Evolutionary conservation across 495 filamentous ascomycete genomes (phyloP).

Genomic region (Bacidia rubella): DNA sequence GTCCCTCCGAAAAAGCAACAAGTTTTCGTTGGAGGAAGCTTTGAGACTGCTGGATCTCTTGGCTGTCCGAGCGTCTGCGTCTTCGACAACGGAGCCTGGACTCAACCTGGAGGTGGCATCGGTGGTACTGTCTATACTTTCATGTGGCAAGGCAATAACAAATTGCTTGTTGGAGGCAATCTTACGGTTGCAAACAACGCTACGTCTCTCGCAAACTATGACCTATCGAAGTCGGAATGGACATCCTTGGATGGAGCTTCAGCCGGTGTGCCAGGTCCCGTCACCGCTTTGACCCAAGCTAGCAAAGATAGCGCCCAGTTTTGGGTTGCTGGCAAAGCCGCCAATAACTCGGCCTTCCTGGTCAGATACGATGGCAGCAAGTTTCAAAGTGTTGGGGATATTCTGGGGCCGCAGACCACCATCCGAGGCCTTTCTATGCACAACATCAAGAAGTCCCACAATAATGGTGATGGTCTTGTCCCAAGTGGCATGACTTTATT

Average conservation of each 20-base stretch:
- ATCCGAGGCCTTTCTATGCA: conserved; percentile 77
- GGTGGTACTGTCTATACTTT: conserved; percentile 55
- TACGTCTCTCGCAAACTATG: conserved; percentile 62
- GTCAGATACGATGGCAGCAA: conserved; percentile 57
- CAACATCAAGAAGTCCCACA: conserved; percentile 49
- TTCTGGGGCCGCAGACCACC: conserved; percentile 46
- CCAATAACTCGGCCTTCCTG: conserved; percentile 60
- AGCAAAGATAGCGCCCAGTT: conserved; percentile 50
- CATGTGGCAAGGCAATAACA: conserved; percentile 56
- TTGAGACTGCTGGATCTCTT: conserved; percentile 68
- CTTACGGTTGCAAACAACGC: conserved; percentile 50
- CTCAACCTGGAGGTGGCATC: conserved; percentile 54
- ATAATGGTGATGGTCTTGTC: conserved; percentile 44
- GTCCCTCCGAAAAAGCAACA: conserved; percentile 47
- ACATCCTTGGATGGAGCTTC: conserved; percentile 47
- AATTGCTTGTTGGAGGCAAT: conserved; percentile 63
- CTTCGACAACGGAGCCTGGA: conserved; percentile 65
- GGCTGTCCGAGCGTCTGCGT: conserved; percentile 70
- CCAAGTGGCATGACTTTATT: conserved; percentile 57
- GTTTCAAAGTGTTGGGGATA: conserved; percentile 43
- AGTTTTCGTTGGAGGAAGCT: conserved; percentile 77
- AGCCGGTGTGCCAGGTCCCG: conserved; percentile 55
- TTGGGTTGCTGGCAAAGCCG: conserved; percentile 61
- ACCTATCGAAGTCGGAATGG: conserved; percentile 49
- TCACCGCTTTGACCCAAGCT: conserved; percentile 63